Evolutionary conservation across 23 red algal species (phyloP).

Genomic region (Gracilariopsis chorda): DNA sequence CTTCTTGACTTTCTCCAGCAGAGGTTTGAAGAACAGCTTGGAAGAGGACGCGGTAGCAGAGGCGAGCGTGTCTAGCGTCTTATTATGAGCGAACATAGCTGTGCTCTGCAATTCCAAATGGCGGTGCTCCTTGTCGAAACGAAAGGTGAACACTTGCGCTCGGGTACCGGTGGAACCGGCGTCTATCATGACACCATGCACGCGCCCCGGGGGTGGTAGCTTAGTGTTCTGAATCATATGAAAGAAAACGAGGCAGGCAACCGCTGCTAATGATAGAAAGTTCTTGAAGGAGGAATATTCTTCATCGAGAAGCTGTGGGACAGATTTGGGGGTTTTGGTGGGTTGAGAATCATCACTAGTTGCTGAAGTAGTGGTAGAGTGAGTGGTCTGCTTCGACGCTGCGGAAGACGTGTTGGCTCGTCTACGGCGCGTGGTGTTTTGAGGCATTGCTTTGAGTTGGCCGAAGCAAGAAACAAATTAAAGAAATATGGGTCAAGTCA

Average conservation of each 20-base stretch:
- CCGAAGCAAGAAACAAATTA: too few relatives aligned
- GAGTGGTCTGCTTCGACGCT: not conserved
- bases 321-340: conserved; percentile 10
- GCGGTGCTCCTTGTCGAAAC: not conserved
- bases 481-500: not conserved
- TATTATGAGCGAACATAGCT: conserved; percentile 5
- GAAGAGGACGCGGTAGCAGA: conserved; percentile 4
- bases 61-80: conserved; percentile 12
- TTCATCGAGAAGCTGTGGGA: conserved; percentile 37
- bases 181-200: conserved; percentile 78
- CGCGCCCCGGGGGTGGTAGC: conserved; percentile 33
- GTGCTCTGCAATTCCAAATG: conserved; percentile 15
- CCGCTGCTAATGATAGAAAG: conserved; percentile 23
- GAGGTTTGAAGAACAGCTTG: conserved; percentile 50
- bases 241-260: conserved; percentile 41
- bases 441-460: not conserved
- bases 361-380: not conserved
- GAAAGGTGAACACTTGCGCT: conserved; percentile 74
- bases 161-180: conserved; percentile 84
- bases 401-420: not conserved
- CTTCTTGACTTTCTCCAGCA: conserved; percentile 53
- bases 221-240: conserved; percentile 19
- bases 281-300: conserved; percentile 18
- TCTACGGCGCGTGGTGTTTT: conserved; percentile 10
- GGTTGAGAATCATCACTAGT: not conserved